Conservation (phyloP, 306 rosid genomes). For the Fragaria vesca region DNA sequence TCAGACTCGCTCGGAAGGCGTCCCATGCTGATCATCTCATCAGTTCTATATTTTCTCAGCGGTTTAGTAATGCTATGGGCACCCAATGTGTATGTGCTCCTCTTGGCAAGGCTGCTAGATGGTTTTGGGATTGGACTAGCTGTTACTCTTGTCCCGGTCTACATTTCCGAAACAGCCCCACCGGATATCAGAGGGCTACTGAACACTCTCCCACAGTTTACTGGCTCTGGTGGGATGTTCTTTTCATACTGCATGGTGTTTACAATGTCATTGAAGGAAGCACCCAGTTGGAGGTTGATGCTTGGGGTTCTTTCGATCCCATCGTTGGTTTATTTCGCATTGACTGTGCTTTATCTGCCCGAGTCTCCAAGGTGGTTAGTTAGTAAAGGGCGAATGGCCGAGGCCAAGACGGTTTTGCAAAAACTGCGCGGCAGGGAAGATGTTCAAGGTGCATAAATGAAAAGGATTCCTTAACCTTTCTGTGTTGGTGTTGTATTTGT, state of each 20-base stretch:
- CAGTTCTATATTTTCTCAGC: conserved; percentile 34
- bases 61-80: conserved; percentile 47
- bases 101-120: conserved; percentile 35
- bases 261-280: conserved; percentile 34
- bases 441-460: conserved; percentile 31
- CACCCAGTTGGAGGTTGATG: conserved; percentile 45
- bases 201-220: conserved; percentile 45
- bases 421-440: conserved; percentile 37
- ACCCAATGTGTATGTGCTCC: conserved; percentile 36
- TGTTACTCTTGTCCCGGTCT: conserved; percentile 44
- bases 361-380: conserved; percentile 51
- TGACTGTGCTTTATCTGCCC: conserved; percentile 35
- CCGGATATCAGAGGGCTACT: conserved; percentile 36
- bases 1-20: conserved; percentile 40
- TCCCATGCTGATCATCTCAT: conserved; percentile 39
- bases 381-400: conserved; percentile 36
- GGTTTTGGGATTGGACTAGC: conserved; percentile 51
- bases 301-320: conserved; percentile 43
- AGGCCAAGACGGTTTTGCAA: conserved; percentile 42
- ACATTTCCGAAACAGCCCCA: conserved; percentile 45
- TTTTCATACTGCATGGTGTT: conserved; percentile 46
- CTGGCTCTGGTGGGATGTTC: conserved; percentile 42
- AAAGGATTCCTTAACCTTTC: background rate
- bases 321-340: conserved; percentile 29
- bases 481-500: background rate